A percentile compares a stretch with the other conserved stretches of the same genome.
phyloP scores from a whole-genome alignment of 139 green algal species.

The Marvania coccoides region DNA sequence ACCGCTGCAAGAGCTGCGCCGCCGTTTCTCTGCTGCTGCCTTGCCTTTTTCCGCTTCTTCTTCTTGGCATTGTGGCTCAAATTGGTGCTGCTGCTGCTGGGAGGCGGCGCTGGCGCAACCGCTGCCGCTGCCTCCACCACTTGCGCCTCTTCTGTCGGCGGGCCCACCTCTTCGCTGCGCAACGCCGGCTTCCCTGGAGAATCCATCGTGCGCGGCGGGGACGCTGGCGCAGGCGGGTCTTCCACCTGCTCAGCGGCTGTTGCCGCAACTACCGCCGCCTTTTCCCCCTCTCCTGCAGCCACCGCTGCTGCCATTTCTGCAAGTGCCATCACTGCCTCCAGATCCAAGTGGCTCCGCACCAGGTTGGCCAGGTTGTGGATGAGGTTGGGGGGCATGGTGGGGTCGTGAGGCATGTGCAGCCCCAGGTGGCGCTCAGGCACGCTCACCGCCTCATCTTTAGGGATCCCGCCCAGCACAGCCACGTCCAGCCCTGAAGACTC shows the following conservation, averaged over 20 bases:
- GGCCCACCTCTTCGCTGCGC: not conserved
- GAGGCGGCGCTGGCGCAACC: not conserved
- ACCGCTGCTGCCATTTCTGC: conserved; percentile 10
- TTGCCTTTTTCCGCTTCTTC: not conserved
- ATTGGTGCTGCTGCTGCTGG: not conserved
- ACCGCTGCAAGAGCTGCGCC: not conserved
- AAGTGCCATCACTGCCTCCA: conserved; percentile 49
- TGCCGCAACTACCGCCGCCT: not conserved
- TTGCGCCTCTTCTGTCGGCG: not conserved
- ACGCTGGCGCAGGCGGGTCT: not conserved
- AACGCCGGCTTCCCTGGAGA: not conserved
- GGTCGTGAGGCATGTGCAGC: conserved; percentile 41
- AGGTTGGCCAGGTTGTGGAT: conserved; percentile 29
- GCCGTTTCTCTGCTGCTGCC: not conserved
- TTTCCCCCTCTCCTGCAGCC: not conserved
- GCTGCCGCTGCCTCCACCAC: not conserved
- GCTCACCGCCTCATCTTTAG: conserved; percentile 35
- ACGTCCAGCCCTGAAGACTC: conserved; percentile 27
- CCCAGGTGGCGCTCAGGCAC: conserved; percentile 46
- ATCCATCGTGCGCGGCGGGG: not conserved
- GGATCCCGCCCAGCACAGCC: conserved; percentile 61
- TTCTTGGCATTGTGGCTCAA: not conserved
- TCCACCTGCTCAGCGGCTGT: too few relatives aligned
- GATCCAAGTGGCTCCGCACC: conserved; percentile 44
- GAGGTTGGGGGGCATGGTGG: not conserved